Conservation (phyloP, 139 green algal genomes). For the Chlorella sorokiniana region DNA sequence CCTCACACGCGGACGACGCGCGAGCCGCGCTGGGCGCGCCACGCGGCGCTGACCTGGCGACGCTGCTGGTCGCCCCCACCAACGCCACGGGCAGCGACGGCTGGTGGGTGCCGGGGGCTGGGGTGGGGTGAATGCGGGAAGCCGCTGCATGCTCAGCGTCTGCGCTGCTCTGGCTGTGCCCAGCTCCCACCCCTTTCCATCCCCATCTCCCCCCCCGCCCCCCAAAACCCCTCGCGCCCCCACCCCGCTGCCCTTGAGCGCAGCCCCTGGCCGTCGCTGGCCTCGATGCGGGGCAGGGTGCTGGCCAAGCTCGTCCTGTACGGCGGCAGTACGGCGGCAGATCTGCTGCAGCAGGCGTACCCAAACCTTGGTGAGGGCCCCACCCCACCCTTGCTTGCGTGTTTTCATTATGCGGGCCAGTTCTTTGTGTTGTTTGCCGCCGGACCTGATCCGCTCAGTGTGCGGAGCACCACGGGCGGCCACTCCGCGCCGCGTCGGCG, state of each 20-base stretch:
- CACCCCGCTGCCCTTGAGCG: background rate
- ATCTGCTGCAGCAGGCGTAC: conserved; percentile 3
- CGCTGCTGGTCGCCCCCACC: background rate
- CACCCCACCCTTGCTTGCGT: background rate
- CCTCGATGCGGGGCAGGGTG: conserved; percentile 11
- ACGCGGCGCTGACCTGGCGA: background rate
- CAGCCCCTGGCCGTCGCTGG: conserved; percentile 23
- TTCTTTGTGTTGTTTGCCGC: no score
- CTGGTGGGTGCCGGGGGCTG: no score
- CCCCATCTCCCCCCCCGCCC: background rate
- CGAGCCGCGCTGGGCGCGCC: background rate
- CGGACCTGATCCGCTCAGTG: no score
- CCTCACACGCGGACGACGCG: conserved; percentile 26
- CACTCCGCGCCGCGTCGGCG: no score
- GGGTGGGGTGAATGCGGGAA: no score
- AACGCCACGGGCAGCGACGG: no score
- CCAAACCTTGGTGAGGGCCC: conserved; percentile 15
- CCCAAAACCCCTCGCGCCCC: background rate
- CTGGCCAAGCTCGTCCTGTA: background rate
- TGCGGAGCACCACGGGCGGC: background rate
- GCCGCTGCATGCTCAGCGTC: background rate
- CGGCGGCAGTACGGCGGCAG: background rate
- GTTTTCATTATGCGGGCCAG: background rate
- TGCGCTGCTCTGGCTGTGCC: background rate
- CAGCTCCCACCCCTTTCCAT: background rate